A percentile compares a stretch with the other conserved stretches of the same genome.
phyloP scores from a whole-genome alignment of 2,329 filamentous ascomycete genomes.

The Curvularia lunata region DNA sequence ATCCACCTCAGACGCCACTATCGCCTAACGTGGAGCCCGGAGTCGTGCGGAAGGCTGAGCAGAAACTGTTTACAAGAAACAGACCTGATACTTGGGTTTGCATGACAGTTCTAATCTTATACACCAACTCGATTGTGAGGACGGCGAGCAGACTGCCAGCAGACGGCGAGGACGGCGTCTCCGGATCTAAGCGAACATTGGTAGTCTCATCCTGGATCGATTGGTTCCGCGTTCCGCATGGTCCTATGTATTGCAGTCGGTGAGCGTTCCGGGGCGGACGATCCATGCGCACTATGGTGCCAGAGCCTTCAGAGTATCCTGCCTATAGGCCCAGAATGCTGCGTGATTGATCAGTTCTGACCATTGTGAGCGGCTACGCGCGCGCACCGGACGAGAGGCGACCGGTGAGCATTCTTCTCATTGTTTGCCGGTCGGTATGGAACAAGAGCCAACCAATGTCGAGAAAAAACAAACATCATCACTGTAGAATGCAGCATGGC shows the following conservation, averaged over 20 bases:
- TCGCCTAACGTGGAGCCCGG: background rate
- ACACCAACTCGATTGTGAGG: background rate
- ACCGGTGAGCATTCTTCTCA: background rate
- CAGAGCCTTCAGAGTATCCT: background rate
- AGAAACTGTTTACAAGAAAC: background rate
- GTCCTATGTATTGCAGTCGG: conserved; percentile 8
- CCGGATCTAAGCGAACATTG: conserved; percentile 6
- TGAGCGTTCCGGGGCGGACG: background rate
- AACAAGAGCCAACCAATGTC: background rate
- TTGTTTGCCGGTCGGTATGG: background rate
- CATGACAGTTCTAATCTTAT: background rate
- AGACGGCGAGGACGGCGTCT: background rate
- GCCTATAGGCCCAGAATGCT: background rate
- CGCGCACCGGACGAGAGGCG: background rate
- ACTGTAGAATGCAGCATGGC: background rate
- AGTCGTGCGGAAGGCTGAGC: background rate
- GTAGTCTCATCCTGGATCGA: background rate
- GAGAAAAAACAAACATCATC: background rate
- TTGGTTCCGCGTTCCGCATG: background rate
- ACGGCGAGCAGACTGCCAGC: background rate
- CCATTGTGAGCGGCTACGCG: background rate
- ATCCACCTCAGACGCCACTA: background rate
- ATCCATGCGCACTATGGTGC: background rate
- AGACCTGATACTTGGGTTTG: background rate
- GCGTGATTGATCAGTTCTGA: background rate